Conservation (phyloP, 306 rosid species). For the Pueraria montana region DNA sequence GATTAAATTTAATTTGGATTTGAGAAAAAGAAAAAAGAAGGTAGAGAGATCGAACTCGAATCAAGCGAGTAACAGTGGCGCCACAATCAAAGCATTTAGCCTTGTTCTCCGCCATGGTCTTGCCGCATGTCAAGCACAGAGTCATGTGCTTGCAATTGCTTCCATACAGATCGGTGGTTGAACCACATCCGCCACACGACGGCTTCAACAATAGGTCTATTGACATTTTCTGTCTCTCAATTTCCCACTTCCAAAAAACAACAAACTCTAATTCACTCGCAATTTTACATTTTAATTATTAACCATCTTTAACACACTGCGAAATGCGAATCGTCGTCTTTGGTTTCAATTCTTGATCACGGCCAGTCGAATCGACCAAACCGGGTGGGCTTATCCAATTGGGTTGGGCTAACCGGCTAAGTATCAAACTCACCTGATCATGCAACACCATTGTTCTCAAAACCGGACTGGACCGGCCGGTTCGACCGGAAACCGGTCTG, state of each 20-base stretch:
- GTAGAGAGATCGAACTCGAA: slow-evolving; percentile 62
- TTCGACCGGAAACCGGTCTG: no score
- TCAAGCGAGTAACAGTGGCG: slow-evolving; percentile 69
- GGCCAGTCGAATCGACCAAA: not conserved
- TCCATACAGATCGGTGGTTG: slow-evolving; percentile 79
- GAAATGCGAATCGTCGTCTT: not conserved
- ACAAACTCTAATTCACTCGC: no score
- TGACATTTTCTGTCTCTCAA: slow-evolving; percentile 54
- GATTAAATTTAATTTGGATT: not conserved
- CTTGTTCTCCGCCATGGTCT: slow-evolving; percentile 77
- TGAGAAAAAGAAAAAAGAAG: not conserved
- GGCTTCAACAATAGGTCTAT: slow-evolving; percentile 66
- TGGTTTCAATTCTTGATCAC: not conserved
- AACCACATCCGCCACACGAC: slow-evolving; percentile 76
- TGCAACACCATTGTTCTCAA: no score
- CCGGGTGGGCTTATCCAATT: not conserved
- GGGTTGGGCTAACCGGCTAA: not conserved
- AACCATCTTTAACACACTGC: not conserved
- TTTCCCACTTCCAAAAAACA: not conserved
- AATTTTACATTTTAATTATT: no score
- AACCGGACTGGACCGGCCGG: no score
- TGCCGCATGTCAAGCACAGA: slow-evolving; percentile 80
- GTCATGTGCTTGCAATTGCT: slow-evolving; percentile 92
- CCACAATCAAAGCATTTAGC: slow-evolving; percentile 79
- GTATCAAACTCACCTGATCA: no score